A percentile compares a stretch with the other conserved stretches of the same genome.
phyloP scores from a whole-genome alignment of 2,329 filamentous ascomycete genomes.

The Drechslerella coelobrocha region DNA sequence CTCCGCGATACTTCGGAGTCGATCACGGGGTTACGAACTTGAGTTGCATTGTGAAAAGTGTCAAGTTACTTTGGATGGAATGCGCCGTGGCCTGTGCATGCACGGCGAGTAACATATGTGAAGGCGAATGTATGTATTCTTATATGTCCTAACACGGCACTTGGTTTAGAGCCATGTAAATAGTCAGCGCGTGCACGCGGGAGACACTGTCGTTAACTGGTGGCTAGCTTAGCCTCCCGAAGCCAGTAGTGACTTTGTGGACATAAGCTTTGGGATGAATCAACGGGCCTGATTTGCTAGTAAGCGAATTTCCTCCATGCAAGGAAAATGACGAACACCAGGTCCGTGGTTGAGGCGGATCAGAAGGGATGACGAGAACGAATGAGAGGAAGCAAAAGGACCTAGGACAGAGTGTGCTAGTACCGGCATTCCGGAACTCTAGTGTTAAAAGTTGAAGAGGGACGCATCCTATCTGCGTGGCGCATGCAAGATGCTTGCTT shows the following conservation, averaged over 20 bases:
- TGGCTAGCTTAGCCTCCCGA: too few species aligned
- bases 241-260: too few species aligned
- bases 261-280: neutral
- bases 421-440: neutral
- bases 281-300: neutral
- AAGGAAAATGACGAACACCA: neutral
- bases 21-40: neutral
- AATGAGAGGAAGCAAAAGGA: neutral
- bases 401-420: neutral
- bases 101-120: neutral
- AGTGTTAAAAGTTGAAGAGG: neutral
- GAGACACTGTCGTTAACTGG: too few species aligned
- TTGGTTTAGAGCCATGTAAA: too few species aligned
- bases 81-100: neutral
- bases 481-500: neutral
- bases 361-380: neutral
- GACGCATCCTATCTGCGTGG: neutral
- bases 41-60: neutral
- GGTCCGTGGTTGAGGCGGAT: neutral
- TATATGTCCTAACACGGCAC: too few species aligned
- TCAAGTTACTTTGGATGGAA: neutral
- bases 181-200: too few species aligned
- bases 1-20: neutral
- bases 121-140: too few species aligned
- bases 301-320: neutral